phyloP scores from a whole-genome alignment of 2,329 filamentous ascomycete genomes.

The Drechmeria coniospora region DNA sequence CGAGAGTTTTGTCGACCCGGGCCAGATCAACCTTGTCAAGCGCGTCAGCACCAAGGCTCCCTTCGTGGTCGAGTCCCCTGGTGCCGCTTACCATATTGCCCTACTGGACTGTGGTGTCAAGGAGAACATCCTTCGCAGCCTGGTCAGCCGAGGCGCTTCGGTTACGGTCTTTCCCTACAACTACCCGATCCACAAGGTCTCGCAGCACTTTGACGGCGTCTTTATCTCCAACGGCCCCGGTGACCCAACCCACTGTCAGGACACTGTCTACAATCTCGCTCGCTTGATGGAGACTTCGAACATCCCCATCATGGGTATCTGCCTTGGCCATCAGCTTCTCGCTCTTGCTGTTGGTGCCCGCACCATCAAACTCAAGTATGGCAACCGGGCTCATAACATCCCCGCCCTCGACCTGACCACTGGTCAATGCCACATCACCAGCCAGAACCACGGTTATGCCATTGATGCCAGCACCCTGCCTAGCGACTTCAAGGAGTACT shows the following conservation, averaged over 20 bases:
- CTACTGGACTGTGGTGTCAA: constrained; percentile 98
- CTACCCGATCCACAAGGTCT: constrained; percentile 96
- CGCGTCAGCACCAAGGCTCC: constrained; percentile 96
- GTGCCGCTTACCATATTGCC: constrained; percentile 78
- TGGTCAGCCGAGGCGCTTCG: constrained; percentile 81
- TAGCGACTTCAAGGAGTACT: constrained; percentile 90
- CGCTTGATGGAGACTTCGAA: constrained; percentile 84
- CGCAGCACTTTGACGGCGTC: constrained; percentile 93
- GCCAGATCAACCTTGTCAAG: constrained; percentile 91
- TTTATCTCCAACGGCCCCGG: constrained; percentile 99
- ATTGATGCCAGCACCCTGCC: constrained; percentile 74
- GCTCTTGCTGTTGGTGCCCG: constrained; percentile 76
- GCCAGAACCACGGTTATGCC: constrained; percentile 96
- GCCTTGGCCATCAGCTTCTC: constrained; percentile 89
- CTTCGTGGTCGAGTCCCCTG: constrained; percentile 78
- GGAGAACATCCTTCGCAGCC: constrained; percentile 95
- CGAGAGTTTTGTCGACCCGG: constrained; percentile 86
- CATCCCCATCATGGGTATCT: constrained; percentile 94
- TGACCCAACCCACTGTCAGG: constrained; percentile 91
- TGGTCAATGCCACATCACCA: constrained; percentile 95
- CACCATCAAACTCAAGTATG: constrained; percentile 97
- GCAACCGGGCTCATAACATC: constrained; percentile 98
- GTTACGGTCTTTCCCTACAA: constrained; percentile 93
- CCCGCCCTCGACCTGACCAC: constrained; percentile 88
- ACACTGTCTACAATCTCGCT: constrained; percentile 82